Evolutionary conservation across 345 rosid genomes (phyloP).

Genomic region (Eucalyptus cloeziana): DNA sequence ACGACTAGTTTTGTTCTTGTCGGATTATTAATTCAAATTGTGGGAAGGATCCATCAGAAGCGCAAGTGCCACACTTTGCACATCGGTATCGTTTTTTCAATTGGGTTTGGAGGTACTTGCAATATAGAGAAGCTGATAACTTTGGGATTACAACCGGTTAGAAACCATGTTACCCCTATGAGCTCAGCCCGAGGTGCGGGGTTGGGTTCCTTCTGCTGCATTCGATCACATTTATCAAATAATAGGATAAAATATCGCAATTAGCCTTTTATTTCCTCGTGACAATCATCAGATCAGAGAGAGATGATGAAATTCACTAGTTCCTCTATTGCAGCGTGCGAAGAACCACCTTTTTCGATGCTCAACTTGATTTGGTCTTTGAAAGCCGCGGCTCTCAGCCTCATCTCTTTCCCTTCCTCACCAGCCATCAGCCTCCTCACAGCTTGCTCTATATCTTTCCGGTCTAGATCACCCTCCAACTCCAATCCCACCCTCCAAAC

Average conservation of each 20-base stretch:
- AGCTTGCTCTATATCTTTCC: neutral
- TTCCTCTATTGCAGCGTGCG: neutral
- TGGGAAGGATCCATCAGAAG: neutral
- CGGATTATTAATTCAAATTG: neutral
- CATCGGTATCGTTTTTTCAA: no score
- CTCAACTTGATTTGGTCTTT: neutral
- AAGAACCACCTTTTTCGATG: neutral
- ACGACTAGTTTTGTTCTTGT: neutral
- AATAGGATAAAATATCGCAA: neutral
- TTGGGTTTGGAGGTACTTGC: no score
- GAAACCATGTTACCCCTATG: neutral
- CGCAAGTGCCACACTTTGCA: neutral
- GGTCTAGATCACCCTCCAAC: neutral
- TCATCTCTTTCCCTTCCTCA: neutral
- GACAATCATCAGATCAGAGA: neutral
- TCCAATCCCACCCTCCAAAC: neutral
- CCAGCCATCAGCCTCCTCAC: neutral
- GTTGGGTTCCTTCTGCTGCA: neutral
- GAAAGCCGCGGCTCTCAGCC: neutral
- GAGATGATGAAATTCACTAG: neutral
- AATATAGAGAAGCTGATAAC: no score
- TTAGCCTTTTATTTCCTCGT: neutral
- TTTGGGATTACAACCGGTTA: no score
- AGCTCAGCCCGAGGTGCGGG: neutral
- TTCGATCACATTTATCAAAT: no score